Evolutionary conservation across 106 monocot species (phyloP), one percentile per base, ranked within the genome.

Genomic region (Xerophyta viscosa): DNA sequence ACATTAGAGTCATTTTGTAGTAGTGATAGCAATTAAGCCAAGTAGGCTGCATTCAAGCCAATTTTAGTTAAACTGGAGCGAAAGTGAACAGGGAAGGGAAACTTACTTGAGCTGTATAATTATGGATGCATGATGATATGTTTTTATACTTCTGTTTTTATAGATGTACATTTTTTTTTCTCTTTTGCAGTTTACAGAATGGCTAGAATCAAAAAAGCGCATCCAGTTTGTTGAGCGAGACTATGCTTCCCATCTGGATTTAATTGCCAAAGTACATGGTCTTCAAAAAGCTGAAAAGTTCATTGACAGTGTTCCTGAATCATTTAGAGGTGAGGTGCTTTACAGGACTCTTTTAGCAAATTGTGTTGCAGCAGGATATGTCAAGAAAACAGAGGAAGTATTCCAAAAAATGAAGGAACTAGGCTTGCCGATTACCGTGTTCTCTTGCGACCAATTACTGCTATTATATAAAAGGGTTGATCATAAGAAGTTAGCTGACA

Each of bases 381-480:
- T 77, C 24, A 66, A 69, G 46, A 92, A 92, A 43, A 63, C 92
- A 10, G 86, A 86, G 62, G 79, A 76, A 51, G 68, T 80, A 2
- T 92, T 92, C 58, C 70, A 82, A 54, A 76, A 75, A 46, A 92
- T 92, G 26, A 78, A 58, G 54, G 73, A 76, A 26, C 77, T 80
- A 21, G 72, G 70, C 9, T 76, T 82, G 6, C 69, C 82, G 8
- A 24, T 86, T 14, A 71, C 79, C 15, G 44, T 67, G 22, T 86
- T 73, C 42, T 25, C 82, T 18, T 86, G 76, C 65, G 82, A 86
- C 53, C 86, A 83, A 64, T 70, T 92, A 21, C 24, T 92, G 26
- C 20, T 92, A 50, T 65, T 92, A 8, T 86, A 82, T 36, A 79
- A 67, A 62, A 92, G 73, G 52, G 12, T 73, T 37, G 61, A 75